phyloP scores from a whole-genome alignment of 768 basidiomycete species.

The Collybiopsis confluens region DNA sequence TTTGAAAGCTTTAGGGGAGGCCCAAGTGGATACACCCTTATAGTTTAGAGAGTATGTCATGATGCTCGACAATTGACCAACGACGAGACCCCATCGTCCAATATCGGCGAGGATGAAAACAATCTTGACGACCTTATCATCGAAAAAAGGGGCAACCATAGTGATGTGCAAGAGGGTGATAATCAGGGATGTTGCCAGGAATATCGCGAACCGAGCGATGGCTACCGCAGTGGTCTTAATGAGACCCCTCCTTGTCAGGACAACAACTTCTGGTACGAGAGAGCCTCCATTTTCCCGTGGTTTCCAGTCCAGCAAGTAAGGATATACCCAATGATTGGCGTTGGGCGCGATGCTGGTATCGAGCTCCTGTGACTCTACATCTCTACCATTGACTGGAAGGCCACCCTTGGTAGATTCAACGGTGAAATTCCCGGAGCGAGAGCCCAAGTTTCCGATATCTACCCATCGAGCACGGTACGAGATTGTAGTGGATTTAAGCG shows the following conservation, averaged over 20 bases:
- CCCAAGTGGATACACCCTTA: constrained; percentile 6
- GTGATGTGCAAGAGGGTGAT: background rate
- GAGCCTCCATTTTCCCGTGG: background rate
- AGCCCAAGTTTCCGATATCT: background rate
- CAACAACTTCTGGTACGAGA: background rate
- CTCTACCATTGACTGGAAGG: background rate
- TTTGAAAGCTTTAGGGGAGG: background rate
- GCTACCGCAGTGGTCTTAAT: constrained; percentile 1
- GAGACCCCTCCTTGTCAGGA: background rate
- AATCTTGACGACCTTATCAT: background rate
- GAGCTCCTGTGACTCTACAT: background rate
- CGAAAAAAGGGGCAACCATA: background rate
- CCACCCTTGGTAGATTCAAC: background rate
- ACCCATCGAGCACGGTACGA: constrained; percentile 1
- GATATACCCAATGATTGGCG: background rate
- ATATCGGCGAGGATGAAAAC: constrained; percentile 1
- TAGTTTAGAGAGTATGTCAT: constrained; percentile 7
- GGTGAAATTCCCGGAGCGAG: background rate
- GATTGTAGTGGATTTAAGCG: background rate
- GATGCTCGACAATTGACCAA: constrained; percentile 3
- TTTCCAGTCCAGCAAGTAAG: background rate
- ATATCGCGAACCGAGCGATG: constrained; percentile 3
- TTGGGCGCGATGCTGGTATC: background rate
- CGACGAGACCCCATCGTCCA: constrained; percentile 4
- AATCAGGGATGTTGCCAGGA: background rate